These are phyloP conservation scores for Chalaropsis ovoidea DNA, from an alignment of 2,329 filamentous ascomycete genomes.

Conservation along the genomic window DNA sequence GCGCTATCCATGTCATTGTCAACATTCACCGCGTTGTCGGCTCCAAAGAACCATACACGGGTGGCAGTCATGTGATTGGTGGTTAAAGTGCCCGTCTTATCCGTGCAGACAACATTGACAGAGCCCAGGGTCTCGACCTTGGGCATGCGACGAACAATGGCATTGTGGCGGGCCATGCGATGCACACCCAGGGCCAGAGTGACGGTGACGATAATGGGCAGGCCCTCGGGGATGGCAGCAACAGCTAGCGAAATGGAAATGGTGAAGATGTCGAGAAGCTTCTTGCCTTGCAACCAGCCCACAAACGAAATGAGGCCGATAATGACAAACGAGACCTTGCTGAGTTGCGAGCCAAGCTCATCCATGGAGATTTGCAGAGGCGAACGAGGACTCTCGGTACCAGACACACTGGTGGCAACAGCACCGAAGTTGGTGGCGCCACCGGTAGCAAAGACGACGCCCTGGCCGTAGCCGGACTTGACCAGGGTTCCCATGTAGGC, in stretches of 20 bases:
- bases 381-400: slow-evolving; percentile 90
- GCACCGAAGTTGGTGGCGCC: slow-evolving; percentile 90
- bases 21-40: slow-evolving; percentile 43
- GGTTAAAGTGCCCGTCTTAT: slow-evolving; percentile 94
- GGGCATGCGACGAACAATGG: slow-evolving; percentile 88
- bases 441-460: slow-evolving; percentile 93
- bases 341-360: slow-evolving; percentile 87
- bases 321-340: slow-evolving; percentile 90
- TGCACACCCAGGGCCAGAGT: slow-evolving; percentile 90
- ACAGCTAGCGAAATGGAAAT: slow-evolving; percentile 95
- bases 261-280: slow-evolving; percentile 87
- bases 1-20: slow-evolving; percentile 45
- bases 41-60: slow-evolving; percentile 90
- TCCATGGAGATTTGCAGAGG: slow-evolving; percentile 96
- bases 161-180: slow-evolving; percentile 88
- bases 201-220: slow-evolving; percentile 97
- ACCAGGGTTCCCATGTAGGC: slow-evolving; percentile 97
- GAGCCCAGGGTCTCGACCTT: slow-evolving; percentile 96
- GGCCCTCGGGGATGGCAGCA: slow-evolving; percentile 87
- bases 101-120: slow-evolving; percentile 99
- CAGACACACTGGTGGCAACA: slow-evolving; percentile 85
- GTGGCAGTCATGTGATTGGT: slow-evolving; percentile 98
- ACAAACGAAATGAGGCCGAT: slow-evolving; percentile 88
- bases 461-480: slow-evolving; percentile 87
- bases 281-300: slow-evolving; percentile 81